Percentiles rank a stretch among this genome's conserved stretches.
phyloP scores from a whole-genome alignment of 164 flowering plant species.

The Magnolia sinica region DNA sequence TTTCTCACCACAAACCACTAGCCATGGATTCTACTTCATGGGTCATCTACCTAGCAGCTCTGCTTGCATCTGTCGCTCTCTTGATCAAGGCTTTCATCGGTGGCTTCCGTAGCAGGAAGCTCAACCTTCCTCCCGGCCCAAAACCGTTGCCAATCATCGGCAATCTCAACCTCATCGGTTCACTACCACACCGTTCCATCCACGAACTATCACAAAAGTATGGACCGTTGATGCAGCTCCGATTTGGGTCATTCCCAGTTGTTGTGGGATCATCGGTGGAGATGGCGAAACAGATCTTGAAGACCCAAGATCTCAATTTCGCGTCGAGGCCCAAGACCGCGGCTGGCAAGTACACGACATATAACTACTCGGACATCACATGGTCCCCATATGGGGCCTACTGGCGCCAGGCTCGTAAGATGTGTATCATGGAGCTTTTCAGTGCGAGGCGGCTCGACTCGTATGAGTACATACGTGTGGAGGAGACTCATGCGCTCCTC shows the following conservation, averaged over 20 bases:
- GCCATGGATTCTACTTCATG: not conserved
- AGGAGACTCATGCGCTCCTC: constrained; percentile 22
- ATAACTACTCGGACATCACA: constrained; percentile 62
- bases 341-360: constrained; percentile 68
- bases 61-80: constrained; percentile 6
- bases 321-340: constrained; percentile 57
- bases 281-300: constrained; percentile 46
- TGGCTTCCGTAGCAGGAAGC: constrained; percentile 2
- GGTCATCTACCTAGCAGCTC: not conserved
- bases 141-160: constrained; percentile 37
- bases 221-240: constrained; percentile 34
- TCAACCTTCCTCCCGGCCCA: constrained; percentile 39
- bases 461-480: constrained; percentile 26
- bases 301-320: constrained; percentile 56
- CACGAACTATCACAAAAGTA: constrained; percentile 24
- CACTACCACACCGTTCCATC: constrained; percentile 31
- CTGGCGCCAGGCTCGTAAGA: constrained; percentile 70
- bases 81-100: constrained; percentile 8
- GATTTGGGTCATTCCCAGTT: constrained; percentile 26
- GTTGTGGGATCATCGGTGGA: constrained; percentile 32
- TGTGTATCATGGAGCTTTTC: constrained; percentile 66
- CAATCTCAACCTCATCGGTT: constrained; percentile 30
- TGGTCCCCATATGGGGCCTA: constrained; percentile 79
- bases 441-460: constrained; percentile 36
- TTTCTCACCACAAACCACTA: too few relatives aligned